Evolutionary conservation across 176 grass and related monocot genomes (phyloP), one percentile per base, ranked within the genome.

Genomic region (Ensete glaucum): DNA sequence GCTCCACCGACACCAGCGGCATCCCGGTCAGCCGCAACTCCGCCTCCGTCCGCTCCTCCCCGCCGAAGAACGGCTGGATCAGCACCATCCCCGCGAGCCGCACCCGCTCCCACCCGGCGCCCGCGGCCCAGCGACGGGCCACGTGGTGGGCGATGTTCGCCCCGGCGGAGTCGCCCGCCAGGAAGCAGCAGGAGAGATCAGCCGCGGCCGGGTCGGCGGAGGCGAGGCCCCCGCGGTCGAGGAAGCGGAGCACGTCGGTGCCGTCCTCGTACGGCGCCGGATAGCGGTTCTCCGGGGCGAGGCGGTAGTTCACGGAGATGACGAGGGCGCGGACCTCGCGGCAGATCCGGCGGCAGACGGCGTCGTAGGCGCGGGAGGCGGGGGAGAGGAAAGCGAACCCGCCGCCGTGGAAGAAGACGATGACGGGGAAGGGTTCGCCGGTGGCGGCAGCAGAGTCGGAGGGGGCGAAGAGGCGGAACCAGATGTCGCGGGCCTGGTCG

Each of bases 31-130:
- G 81, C 11, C 80, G 87, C 50, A 88, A 67, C 85, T 92, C 93
- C 0, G 93, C 54, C 1, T 82, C 74, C 1, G 93, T 97, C 1
- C 83, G 69, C 81, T 86, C 93, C 86, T 92, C 83, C 54, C 93
- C 93, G 53, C 89, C 90, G 74, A 93, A 97, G 90, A 88, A 97
- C 12, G 90, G 87, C 80, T 97, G 88, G 83, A 97, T 90, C 16
- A 88, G 56, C 69, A 97, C 19, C 72, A 93, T 48, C 7, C 90
- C 84, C 0, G 26, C 16, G 50, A 97, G 8, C 12, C 86, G 80
- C 71, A 97, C 43, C 29, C 0, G 8, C 1, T 53, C 1, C 83
- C 88, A 92, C 6, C 10, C 60, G 60, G 12, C 23, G n/a, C 66
- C 58, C 3, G 69, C 26, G 13, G 87, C 76, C 83, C 88, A 97